These are phyloP conservation scores for Mrakia blollopis DNA, from an alignment of 768 basidiomycete genomes.

Conservation along the genomic window DNA sequence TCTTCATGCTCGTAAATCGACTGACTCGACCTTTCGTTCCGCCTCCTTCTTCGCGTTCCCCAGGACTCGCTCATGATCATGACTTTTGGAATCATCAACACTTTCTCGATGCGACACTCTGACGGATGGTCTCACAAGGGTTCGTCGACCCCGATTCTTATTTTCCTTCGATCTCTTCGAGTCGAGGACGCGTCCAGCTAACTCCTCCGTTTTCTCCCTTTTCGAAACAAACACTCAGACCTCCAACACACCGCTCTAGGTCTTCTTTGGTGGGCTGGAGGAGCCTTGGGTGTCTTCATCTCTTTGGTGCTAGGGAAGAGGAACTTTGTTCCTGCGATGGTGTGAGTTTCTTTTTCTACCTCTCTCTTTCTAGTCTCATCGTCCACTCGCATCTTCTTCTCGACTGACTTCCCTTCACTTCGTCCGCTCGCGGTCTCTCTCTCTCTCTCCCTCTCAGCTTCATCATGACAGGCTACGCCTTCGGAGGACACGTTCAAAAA, in stretches of 20 bases:
- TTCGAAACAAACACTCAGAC: too few species aligned
- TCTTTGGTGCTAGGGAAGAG: constrained; percentile 76
- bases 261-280: constrained; percentile 70
- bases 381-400: not conserved
- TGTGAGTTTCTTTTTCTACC: constrained; percentile 48
- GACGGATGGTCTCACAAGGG: constrained; percentile 32
- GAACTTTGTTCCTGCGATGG: constrained; percentile 71
- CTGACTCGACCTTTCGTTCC: not conserved
- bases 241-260: constrained; percentile 41
- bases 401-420: not conserved
- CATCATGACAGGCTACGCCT: constrained; percentile 87
- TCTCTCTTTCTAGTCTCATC: not conserved
- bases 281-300: constrained; percentile 78
- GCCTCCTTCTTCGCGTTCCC: too few species aligned
- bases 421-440: too few species aligned
- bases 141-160: not conserved
- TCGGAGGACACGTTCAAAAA: constrained; percentile 82
- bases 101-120: constrained; percentile 29
- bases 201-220: not conserved
- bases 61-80: constrained; percentile 33
- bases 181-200: not conserved
- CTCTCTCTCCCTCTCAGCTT: constrained; percentile 50
- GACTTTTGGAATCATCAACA: constrained; percentile 33
- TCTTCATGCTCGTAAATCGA: not conserved
- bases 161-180: not conserved